Percentiles rank a stretch among this genome's conserved stretches.
These are phyloP conservation scores for Fusarium incarnatum DNA, from an alignment of 2,329 filamentous ascomycete genomes.

Conservation along the genomic window DNA sequence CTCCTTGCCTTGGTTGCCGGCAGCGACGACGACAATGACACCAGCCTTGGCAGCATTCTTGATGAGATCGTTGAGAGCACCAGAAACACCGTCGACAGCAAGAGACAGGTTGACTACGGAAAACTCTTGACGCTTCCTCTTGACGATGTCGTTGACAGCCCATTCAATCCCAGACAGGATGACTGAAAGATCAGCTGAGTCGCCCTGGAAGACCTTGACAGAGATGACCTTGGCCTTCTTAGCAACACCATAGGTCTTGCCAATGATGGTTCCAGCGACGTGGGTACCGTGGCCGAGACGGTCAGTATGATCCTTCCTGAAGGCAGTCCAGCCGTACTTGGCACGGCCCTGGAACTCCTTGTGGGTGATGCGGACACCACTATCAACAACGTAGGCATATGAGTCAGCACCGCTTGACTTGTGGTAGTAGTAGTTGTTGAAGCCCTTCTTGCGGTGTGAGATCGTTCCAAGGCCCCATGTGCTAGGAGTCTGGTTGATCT, in stretches of 20 bases:
- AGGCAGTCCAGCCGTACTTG: slow-evolving; percentile 46
- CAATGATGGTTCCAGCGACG: slow-evolving; percentile 52
- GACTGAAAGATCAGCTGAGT: slow-evolving; percentile 46
- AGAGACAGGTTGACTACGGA: slow-evolving; percentile 68
- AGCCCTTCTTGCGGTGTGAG: slow-evolving; percentile 47
- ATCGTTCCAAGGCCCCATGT: slow-evolving; percentile 51
- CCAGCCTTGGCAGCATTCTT: slow-evolving; percentile 58
- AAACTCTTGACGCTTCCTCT: slow-evolving; percentile 53
- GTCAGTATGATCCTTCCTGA: slow-evolving; percentile 44
- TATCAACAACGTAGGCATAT: slow-evolving; percentile 73
- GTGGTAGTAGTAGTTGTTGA: slow-evolving; percentile 61
- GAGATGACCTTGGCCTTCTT: slow-evolving; percentile 58
- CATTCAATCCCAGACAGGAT: slow-evolving; percentile 54
- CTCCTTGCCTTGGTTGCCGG: slow-evolving; percentile 60
- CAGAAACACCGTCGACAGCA: slow-evolving; percentile 56
- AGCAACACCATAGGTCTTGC: slow-evolving; percentile 55
- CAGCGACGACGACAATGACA: slow-evolving; percentile 65
- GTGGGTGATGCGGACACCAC: slow-evolving; percentile 68
- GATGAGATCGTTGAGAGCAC: slow-evolving; percentile 62
- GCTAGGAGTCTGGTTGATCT: slow-evolving; percentile 46
- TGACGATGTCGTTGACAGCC: slow-evolving; percentile 59
- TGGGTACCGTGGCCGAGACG: slow-evolving; percentile 58
- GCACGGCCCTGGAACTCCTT: slow-evolving; percentile 65
- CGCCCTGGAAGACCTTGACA: slow-evolving; percentile 59
- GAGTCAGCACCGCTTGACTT: slow-evolving; percentile 57